Base-by-base conservation (phyloP, 2,329 filamentous ascomycete species). In the Cadophora sp. region DNA sequence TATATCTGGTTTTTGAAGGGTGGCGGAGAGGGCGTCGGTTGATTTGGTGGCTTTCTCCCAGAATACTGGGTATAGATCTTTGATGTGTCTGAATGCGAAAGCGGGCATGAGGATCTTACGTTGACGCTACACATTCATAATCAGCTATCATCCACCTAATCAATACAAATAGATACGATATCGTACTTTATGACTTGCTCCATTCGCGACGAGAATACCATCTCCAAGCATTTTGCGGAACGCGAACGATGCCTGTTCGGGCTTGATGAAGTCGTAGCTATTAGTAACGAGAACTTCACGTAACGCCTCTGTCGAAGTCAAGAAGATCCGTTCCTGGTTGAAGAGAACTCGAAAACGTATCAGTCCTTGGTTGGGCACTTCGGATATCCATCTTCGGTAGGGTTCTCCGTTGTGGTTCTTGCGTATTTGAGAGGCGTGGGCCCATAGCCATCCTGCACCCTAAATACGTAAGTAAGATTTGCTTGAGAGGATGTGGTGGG, bases 61-160 rank as follows among this genome's bases (percentile, higher is more conserved):
- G 78, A 97, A 97, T 7, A 91, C 80, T 0, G 92, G 90, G 73
- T 96, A 96, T 16, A 97, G 81, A 66, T 94, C 86, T 76, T 96
- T 96, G 77, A 96, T 83, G 73, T 96, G 92, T 20, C 93, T 87
- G 75, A 93, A 96, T n/a, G 88, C 85, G 77, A 97, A 97, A 1
- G 92, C 92, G 0, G 93, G 93, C 80, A 90, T 87, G 24, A 97
- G 85, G 65, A 89, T 88, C 76, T 91, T 94, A 53, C 94, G 86
- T 80, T 94, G 91, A 73, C 36, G 47, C 33, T 41, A 2, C 7
- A 22, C 33, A 9, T 20, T 11, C 22, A 30, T 4, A 3, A 7
- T 56, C 14, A 24, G 18, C 4, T 56, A 18, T n/a, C 7, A 7
- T 33, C 9, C 1, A 48, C 24, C 45, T n/a, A 39, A 39, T 22